These are phyloP conservation scores for Phytophthora lateralis DNA, from an alignment of 352 stramenopile genomes.

Conservation along the genomic window DNA sequence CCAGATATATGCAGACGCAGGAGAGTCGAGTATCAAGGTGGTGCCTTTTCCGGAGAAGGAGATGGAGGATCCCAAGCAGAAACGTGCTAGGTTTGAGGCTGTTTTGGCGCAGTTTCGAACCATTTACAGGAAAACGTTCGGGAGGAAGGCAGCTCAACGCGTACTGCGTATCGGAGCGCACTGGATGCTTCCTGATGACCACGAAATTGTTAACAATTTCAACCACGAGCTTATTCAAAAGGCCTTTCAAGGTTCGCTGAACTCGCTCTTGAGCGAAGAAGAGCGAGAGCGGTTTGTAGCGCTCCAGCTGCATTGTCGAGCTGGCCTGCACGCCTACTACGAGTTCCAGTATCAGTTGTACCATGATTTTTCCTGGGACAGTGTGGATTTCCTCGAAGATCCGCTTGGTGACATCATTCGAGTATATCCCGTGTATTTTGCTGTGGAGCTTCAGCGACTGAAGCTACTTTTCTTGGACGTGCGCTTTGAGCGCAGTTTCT, in stretches of 20 bases:
- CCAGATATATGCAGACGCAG: conserved; percentile 63
- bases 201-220: conserved; percentile 82
- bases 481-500: conserved; percentile 67
- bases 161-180: conserved; percentile 67
- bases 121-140: conserved; percentile 67
- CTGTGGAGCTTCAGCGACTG: conserved; percentile 44
- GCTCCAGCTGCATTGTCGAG: conserved; percentile 57
- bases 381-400: conserved; percentile 49
- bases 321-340: conserved; percentile 63
- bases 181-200: conserved; percentile 84
- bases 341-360: conserved; percentile 79
- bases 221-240: conserved; percentile 51
- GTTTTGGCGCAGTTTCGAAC: conserved; percentile 48
- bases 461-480: conserved; percentile 72
- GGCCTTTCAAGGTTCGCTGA: conserved; percentile 18
- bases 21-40: conserved; percentile 36
- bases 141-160: conserved; percentile 48
- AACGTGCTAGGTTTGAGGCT: conserved; percentile 21
- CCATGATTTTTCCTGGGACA: conserved; percentile 40
- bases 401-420: conserved; percentile 41
- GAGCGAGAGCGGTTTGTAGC: conserved; percentile 35
- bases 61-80: conserved; percentile 24
- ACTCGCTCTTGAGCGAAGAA: background rate
- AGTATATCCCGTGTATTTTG: conserved; percentile 47
- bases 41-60: conserved; percentile 26